Evolutionary conservation across 345 rosid genomes (phyloP), one percentile per base, ranked within the genome.

Genomic region (Odontarrhena argentea): DNA sequence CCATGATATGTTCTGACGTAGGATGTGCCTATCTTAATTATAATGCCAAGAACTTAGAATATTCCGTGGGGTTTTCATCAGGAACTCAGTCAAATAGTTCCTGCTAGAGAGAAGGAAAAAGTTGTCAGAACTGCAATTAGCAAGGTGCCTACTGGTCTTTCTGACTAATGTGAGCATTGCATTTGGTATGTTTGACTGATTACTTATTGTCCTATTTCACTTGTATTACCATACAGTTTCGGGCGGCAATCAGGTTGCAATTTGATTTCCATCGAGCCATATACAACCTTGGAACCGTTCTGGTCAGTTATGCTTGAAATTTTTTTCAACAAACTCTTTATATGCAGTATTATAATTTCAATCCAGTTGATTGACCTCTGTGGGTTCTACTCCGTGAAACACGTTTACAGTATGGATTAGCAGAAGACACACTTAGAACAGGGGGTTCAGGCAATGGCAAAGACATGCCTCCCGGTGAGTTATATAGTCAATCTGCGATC

Each of bases 61-160:
- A 52, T 60, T 15, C 45, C 7, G 52, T 61, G 38, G 63, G 43
- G 22, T 75, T 34, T 52, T 55, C 60, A 74, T 49, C 69, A 95
- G 99, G 99, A 95, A 84, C 92, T 89, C 59, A 87, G 99, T 77
- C 91, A 92, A 57, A 95, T 95, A 74, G 99, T 95, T 76, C 94
- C 97, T 63, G 96, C 85, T 28, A 79, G 96, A 40, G 97, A 91
- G 74, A 94, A 88, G 81, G 96, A 83, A 80, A 84, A 81, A 62
- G 88, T 95, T 68, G 97, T 89, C 63, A 86, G 80, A 82, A 85
- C 96, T 74, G 96, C 97, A 40, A 91, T 95, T 54, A 87, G 96
- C 73, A 95, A 95, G 99, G 97, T 95, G 79, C 72, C 62, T 71
- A 67, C 36, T 55, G 6, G 28, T 68, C 60, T 67, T 68, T 75